phyloP scores from a whole-genome alignment of 2,329 filamentous ascomycete species.

The Plectosphaerella cucumerina region DNA sequence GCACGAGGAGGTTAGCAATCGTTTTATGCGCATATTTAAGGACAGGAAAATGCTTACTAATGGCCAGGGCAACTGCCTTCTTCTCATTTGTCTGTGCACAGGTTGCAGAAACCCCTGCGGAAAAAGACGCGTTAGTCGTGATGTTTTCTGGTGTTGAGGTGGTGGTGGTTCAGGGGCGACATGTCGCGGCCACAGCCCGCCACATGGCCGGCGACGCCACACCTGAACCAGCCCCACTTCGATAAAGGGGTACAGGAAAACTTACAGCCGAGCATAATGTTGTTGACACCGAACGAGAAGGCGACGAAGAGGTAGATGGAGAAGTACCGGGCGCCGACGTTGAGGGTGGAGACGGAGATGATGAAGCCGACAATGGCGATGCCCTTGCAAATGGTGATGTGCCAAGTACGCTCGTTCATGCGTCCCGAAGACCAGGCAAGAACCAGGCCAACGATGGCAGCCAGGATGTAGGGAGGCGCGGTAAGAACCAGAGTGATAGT shows the following conservation, averaged over 20 bases:
- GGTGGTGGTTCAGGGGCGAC: no score
- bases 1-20: no score
- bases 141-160: no score
- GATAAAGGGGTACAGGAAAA: no score
- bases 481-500: constrained; percentile 40
- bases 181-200: constrained; percentile 25
- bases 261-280: constrained; percentile 36
- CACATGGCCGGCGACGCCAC: no score
- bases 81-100: constrained; percentile 42
- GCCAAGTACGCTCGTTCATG: constrained; percentile 43
- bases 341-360: constrained; percentile 17
- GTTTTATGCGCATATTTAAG: no score
- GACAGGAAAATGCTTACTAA: constrained; percentile 11
- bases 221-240: no score
- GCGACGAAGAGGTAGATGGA: constrained; percentile 32
- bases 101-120: constrained; percentile 23
- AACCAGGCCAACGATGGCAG: constrained; percentile 29
- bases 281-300: constrained; percentile 34
- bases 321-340: constrained; percentile 18
- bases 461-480: constrained; percentile 37
- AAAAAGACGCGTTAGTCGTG: no score
- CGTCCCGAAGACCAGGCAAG: constrained; percentile 37
- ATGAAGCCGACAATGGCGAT: constrained; percentile 34
- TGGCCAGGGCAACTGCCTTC: constrained; percentile 37
- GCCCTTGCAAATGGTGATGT: constrained; percentile 35